Base-by-base conservation (phyloP, 345 rosid genomes). In the Anacardium occidentale region DNA sequence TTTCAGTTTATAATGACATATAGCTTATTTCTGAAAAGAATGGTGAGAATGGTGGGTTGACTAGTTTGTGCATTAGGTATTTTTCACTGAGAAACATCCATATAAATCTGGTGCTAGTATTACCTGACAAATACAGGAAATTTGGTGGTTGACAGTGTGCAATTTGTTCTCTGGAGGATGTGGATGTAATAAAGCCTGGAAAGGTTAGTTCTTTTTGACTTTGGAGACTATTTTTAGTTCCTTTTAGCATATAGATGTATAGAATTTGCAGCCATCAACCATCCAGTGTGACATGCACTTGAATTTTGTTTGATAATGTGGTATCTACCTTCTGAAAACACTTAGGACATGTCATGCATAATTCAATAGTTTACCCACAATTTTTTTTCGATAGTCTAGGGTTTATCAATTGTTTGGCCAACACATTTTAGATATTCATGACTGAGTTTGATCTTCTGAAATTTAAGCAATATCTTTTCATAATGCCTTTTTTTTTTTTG, bases 111-210 rank as follows among this genome's bases (percentile, higher is more conserved):
- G 42, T 64, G 57, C 26, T 25, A 13, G 18, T 56, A 20, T 71
- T 58, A 8, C 64, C 55, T 62, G 64, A 83, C 74, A 69, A 50
- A 74, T 32, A 18, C 64, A 54, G 44, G 0, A 69, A 34, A 20
- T 62, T 76, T 72, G 42, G 51, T 82, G 72, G 68, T 76, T 79
- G 77, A 77, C 88, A 95, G 99, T 78, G 91, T 63, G 99, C 81
- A 59, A 89, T 95, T 65, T 95, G 99, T 75, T 92, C 99, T 58
- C 82, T 95, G 75, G 98, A 92, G 85, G 99, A 95, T 66, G 89
- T 86, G 81, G 84, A 79, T 64, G 48, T 78, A 32, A 79, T 89
- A 50, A 88, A 91, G 84, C 97, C 95, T 29, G 98, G 97, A 71
- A 89, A 92, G 98, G 98, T 87, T 47, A 24, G 77, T 74, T 64